Evolutionary conservation across 306 rosid species (phyloP).

Genomic region (Quercus mongolica): DNA sequence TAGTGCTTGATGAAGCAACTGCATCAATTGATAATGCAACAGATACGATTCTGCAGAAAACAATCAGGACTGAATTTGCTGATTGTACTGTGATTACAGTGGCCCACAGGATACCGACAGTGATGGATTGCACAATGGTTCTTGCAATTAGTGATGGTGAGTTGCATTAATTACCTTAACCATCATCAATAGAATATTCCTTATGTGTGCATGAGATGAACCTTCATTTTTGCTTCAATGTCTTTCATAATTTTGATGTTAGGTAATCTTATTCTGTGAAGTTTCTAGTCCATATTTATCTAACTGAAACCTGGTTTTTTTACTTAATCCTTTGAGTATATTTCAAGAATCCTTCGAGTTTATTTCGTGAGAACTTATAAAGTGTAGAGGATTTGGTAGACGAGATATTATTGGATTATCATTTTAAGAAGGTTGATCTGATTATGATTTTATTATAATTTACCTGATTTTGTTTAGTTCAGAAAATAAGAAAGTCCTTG

Average conservation of each 20-base stretch:
- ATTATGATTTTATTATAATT: not conserved
- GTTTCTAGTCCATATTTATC: not conserved
- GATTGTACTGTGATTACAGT: slow-evolving; percentile 83
- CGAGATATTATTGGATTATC: no score
- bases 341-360: no score
- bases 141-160: slow-evolving; percentile 84
- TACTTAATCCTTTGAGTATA: no score
- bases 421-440: no score
- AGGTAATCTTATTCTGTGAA: not conserved
- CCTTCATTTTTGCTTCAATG: not conserved
- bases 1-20: slow-evolving; percentile 95
- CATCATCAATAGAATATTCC: not conserved
- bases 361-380: no score
- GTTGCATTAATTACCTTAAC: slow-evolving; percentile 8
- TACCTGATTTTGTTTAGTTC: not conserved
- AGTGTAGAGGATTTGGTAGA: no score
- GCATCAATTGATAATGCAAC: slow-evolving; percentile 95
- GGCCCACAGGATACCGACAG: slow-evolving; percentile 94
- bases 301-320: not conserved
- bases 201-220: not conserved
- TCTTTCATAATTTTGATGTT: no score
- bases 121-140: slow-evolving; percentile 96
- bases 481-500: not conserved
- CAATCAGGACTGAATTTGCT: slow-evolving; percentile 65
- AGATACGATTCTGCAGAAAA: slow-evolving; percentile 81